Base-by-base conservation (phyloP, 441 rosid species). In the Adansonia gregorii region DNA sequence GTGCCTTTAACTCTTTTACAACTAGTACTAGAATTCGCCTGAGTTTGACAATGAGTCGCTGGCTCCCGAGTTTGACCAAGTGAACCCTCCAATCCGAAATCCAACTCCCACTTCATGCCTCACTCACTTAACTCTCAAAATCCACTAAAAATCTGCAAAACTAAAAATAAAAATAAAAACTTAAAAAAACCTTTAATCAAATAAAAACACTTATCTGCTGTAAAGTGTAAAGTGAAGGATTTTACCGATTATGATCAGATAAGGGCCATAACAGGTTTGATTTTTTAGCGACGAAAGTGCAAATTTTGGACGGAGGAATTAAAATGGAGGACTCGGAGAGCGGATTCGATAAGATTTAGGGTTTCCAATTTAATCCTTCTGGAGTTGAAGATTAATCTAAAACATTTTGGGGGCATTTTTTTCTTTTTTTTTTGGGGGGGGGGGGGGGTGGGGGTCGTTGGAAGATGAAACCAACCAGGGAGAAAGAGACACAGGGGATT, bases 21-120 rank as follows among this genome's bases (percentile, higher is more conserved):
- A 48, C 86, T 76, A 77, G 73, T 80, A 72, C 78, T 68, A 8
- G 75, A 76, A 64, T 80, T 79, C 72, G 74, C 84, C 81, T 81
- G 76, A 76, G 67, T 22, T 67, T 56, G 76, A 74, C 48, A 41
- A 51, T 2, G 78, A 80, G 78, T 65, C 80, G 74, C 76, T 19
- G 85, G 55, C 58, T 72, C 79, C 63, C 79, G 82, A 77, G 77
- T 73, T 69, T 81, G 73, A 77, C 73, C 78, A 43, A 80, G 79
- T 45, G 87, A 82, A 77, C 78, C 76, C 43, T 78, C 82, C 66
- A 65, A 56, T 20, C 70, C 85, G 63, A 77, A 75, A 59, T 68
- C 86, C 55, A 85, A 65, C 82, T 87, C 92, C 67, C 88, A 82
- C 92, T 88, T 88, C 97, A 90, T 90, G 67, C 20, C 82, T 45